Evolutionary conservation across 306 rosid species (phyloP), one percentile per base, ranked within the genome.

Genomic region (Dalbergia cultrata): DNA sequence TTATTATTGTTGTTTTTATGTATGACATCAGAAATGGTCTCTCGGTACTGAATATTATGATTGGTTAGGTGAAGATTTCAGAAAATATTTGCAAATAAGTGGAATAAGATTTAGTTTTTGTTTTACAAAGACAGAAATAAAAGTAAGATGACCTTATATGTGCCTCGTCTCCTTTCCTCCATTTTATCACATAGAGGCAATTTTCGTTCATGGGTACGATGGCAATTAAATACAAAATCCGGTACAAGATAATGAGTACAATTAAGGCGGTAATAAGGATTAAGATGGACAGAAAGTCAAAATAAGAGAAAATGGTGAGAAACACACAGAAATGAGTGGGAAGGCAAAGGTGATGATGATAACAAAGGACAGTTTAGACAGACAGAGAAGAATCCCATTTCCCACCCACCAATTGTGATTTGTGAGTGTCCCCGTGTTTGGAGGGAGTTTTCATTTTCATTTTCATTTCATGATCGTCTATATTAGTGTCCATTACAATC

Each of bases 231-330:
- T 34, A 26, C 37, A 56, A 61, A 68, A 67, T 78, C 12, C 21
- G 47, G 53, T 7, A 18, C 43, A 37, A 76, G 50, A 73, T 60
- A 76, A 75, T 75, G 66, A 58, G 44, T 17, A 53, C 22, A 71
- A 66, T 77, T 33, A 64, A 79, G 82, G 58, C 7, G 2, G 76
- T 60, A 26, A 33, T 33, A 49, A 56, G 35, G 33, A n/a, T 17
- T 17, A 49, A 56, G 22, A 44, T 58, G 70, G 87, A 67, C 83
- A 78, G 45, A 84, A 79, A 79, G 87, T 73, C 73, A 72, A 81
- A 77, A 21, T 8, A 47, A 5, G 5, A 47, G 10, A 47, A 85
- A 68, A 43, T 52, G 7, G 57, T 35, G 81, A 63, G 31, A 60
- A 13, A 57, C 49, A 49, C 8, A 68, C 44, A 74, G 53, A 71